Evolutionary conservation across 2,329 filamentous ascomycete genomes (phyloP).

Genomic region (Coniochaeta sp.): DNA sequence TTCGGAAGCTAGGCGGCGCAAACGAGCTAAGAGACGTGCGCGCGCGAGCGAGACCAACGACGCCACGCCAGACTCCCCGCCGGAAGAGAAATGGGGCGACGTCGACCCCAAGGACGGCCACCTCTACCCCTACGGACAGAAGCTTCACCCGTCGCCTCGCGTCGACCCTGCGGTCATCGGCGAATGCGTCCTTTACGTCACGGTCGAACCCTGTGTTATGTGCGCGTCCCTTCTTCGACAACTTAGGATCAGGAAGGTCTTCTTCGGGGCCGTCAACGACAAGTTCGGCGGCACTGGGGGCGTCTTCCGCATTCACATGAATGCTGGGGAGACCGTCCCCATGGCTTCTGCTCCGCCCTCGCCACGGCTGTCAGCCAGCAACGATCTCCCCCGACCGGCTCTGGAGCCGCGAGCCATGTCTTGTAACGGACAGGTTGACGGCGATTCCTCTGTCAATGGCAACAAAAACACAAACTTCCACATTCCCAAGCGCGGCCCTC

Average conservation of each 20-base stretch:
- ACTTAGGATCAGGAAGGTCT: slow-evolving; percentile 80
- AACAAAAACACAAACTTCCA: slow-evolving; percentile 5
- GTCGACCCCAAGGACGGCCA: slow-evolving; percentile 48
- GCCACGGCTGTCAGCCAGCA: slow-evolving; percentile 16
- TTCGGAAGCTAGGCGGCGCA: slow-evolving; percentile 1
- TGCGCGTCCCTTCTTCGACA: slow-evolving; percentile 89
- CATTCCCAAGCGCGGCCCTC: slow-evolving; percentile 1
- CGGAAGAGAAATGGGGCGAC: slow-evolving; percentile 30
- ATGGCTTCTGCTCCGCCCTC: slow-evolving; percentile 33
- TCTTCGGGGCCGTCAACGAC: slow-evolving; percentile 93
- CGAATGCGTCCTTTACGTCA: slow-evolving; percentile 81
- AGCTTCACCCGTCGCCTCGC: slow-evolving; percentile 43
- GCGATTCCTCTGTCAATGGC: slow-evolving; percentile 4
- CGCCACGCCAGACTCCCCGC: neutral
- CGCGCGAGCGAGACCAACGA: slow-evolving; percentile 16
- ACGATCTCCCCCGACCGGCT: slow-evolving; percentile 17
- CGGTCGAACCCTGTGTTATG: slow-evolving; percentile 98
- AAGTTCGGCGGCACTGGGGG: slow-evolving; percentile 95
- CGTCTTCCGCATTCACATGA: slow-evolving; percentile 76
- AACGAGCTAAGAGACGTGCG: slow-evolving; percentile 3
- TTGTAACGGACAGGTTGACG: slow-evolving; percentile 3
- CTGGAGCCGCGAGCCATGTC: slow-evolving; percentile 13
- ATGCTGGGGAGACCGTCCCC: slow-evolving; percentile 27
- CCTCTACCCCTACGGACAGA: slow-evolving; percentile 55
- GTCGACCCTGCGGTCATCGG: slow-evolving; percentile 62